Evolutionary conservation across 306 rosid genomes (phyloP).

Genomic region (Cucurbita pepo): DNA sequence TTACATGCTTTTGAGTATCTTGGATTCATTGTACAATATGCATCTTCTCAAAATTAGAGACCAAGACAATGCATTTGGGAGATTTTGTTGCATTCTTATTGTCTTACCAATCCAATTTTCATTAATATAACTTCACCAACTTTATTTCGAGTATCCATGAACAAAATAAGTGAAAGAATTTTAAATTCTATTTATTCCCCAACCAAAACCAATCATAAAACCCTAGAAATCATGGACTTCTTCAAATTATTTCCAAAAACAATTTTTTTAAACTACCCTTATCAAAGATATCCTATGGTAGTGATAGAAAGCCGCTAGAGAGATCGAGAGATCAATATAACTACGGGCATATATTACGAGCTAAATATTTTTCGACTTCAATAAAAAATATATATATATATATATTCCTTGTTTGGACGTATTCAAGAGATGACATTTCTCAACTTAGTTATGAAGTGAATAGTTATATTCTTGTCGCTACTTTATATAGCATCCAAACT

Average conservation of each 20-base stretch:
- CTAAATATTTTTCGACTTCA: background rate
- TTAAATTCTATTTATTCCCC: background rate
- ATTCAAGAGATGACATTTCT: background rate
- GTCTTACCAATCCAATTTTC: conserved; percentile 1
- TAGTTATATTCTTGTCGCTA: background rate
- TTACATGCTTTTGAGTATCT: background rate
- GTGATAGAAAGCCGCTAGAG: background rate
- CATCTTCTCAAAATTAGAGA: background rate
- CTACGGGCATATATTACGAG: background rate
- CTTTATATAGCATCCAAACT: background rate
- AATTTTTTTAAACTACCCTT: background rate
- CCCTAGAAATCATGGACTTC: background rate
- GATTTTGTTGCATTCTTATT: conserved; percentile 3
- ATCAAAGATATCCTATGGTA: background rate
- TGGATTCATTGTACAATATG: background rate
- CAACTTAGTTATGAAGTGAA: background rate
- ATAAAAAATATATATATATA: background rate
- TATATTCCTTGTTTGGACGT: background rate
- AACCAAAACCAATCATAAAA: background rate
- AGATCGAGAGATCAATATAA: background rate
- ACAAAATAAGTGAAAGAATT: background rate
- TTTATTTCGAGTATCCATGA: background rate
- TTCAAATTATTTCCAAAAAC: background rate
- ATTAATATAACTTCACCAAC: background rate
- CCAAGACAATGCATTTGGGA: background rate